Percentiles rank a stretch among this genome's conserved stretches.
phyloP scores from a whole-genome alignment of 2,329 filamentous ascomycete species.

The Fusarium sp. region DNA sequence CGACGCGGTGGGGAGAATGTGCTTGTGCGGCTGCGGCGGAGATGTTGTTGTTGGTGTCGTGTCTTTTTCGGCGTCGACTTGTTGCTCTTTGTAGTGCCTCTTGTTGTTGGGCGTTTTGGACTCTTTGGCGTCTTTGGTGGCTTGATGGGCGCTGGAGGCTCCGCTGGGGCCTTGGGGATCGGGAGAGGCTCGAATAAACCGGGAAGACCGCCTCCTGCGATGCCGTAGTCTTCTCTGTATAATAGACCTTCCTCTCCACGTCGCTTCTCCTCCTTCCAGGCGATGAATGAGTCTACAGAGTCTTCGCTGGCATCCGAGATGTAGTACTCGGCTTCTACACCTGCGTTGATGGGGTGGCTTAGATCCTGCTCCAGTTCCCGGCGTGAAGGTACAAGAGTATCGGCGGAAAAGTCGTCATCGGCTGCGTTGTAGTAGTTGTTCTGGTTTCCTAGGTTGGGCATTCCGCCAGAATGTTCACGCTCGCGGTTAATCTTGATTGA shows the following conservation, averaged over 20 bases:
- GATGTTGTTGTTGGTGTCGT: constrained; percentile 8
- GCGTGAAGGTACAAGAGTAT: constrained; percentile 26
- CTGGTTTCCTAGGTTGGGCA: neutral
- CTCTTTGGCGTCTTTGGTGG: constrained; percentile 26
- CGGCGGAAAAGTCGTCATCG: constrained; percentile 34
- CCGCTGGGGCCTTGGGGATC: constrained; percentile 9
- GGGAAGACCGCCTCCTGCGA: constrained; percentile 40
- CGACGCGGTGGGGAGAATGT: constrained; percentile 15
- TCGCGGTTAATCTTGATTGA: constrained; percentile 42
- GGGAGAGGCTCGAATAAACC: constrained; percentile 44
- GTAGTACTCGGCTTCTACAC: constrained; percentile 17
- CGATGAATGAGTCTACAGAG: constrained; percentile 46
- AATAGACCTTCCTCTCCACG: constrained; percentile 42
- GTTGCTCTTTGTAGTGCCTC: constrained; percentile 20
- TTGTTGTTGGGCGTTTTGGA: constrained; percentile 4
- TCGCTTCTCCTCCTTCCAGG: constrained; percentile 17
- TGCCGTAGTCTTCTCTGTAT: constrained; percentile 44
- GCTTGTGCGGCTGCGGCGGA: constrained; percentile 13
- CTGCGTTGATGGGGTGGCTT: neutral
- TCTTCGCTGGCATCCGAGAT: constrained; percentile 43
- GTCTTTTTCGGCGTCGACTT: constrained; percentile 19
- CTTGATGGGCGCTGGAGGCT: neutral
- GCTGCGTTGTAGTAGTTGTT: constrained; percentile 19
- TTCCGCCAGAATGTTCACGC: constrained; percentile 15
- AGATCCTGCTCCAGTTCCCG: constrained; percentile 16